phyloP scores from a whole-genome alignment of 2,329 filamentous ascomycete genomes.

The Zymoseptoria pseudotritici region DNA sequence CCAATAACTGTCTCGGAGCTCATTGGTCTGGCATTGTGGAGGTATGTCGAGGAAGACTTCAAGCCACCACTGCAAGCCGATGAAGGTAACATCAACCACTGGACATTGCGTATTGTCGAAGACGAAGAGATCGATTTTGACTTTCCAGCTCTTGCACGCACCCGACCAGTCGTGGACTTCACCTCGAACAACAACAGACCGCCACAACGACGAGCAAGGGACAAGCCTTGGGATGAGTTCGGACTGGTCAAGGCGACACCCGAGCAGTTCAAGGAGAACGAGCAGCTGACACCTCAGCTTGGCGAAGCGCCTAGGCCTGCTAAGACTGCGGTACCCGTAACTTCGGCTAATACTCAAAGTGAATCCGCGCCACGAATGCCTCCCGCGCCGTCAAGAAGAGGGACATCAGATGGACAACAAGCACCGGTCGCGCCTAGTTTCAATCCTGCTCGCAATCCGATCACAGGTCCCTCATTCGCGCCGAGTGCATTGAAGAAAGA shows the following conservation, averaged over 20 bases:
- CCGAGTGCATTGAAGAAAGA: slow-evolving; percentile 36
- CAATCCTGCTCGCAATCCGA: slow-evolving; percentile 43
- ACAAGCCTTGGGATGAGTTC: slow-evolving; percentile 76
- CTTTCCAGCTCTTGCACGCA: slow-evolving; percentile 70
- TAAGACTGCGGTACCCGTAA: slow-evolving; percentile 3
- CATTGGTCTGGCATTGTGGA: slow-evolving; percentile 72
- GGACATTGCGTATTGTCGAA: slow-evolving; percentile 76
- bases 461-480: slow-evolving; percentile 43
- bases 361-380: slow-evolving; percentile 1
- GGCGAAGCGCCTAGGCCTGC: slow-evolving; percentile 2
- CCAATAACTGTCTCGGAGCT: slow-evolving; percentile 68
- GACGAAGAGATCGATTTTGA: slow-evolving; percentile 80
- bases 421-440: slow-evolving; percentile 22
- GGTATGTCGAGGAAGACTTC: slow-evolving; percentile 68
- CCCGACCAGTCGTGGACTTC: slow-evolving; percentile 67
- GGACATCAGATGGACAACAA: neutral
- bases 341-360: slow-evolving; percentile 9
- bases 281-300: slow-evolving; percentile 34
- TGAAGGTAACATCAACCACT: slow-evolving; percentile 72
- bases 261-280: slow-evolving; percentile 62
- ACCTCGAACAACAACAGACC: slow-evolving; percentile 69
- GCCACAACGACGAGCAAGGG: slow-evolving; percentile 57
- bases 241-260: slow-evolving; percentile 66
- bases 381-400: slow-evolving; percentile 7
- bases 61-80: slow-evolving; percentile 58